These are phyloP conservation scores for Scheffersomyces ergatensis DNA, from an alignment of 805 yeast species.

Conservation along the genomic window DNA sequence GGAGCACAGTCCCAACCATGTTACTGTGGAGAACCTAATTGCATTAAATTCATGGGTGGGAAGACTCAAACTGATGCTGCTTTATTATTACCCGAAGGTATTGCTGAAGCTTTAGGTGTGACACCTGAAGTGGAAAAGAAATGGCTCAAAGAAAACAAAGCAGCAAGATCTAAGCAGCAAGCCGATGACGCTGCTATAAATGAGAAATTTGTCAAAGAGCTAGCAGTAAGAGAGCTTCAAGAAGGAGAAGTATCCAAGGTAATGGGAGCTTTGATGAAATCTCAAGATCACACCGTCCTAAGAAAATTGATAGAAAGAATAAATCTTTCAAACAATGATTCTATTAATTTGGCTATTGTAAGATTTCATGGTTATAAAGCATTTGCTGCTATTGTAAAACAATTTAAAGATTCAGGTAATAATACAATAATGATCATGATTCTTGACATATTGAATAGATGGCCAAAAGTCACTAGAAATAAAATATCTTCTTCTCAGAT, in stretches of 20 bases:
- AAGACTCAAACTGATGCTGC: constrained; percentile 95
- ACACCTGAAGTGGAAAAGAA: constrained; percentile 63
- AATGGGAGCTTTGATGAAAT: constrained; percentile 77
- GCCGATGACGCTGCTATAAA: constrained; percentile 58
- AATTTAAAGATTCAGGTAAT: constrained; percentile 8
- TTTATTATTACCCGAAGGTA: constrained; percentile 73
- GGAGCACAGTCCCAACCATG: constrained; percentile 95
- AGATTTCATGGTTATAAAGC: constrained; percentile 86
- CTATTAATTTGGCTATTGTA: constrained; percentile 58
- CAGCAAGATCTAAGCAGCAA: constrained; percentile 46
- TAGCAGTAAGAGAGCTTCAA: constrained; percentile 51
- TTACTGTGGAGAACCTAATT: constrained; percentile 89
- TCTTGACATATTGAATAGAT: constrained; percentile 52
- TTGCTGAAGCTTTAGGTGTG: constrained; percentile 85
- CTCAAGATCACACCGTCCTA: constrained; percentile 64
- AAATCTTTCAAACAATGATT: constrained; percentile 47
- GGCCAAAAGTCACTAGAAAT: constrained; percentile 66
- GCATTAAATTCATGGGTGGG: constrained; percentile 94
- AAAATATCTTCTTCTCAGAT: constrained; percentile 73
- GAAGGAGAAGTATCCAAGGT: constrained; percentile 70
- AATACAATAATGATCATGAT: constrained; percentile 45
- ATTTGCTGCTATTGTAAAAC: constrained; percentile 56
- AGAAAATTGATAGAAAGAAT: constrained; percentile 68
- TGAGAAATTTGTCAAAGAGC: constrained; percentile 59
- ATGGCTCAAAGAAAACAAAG: constrained; percentile 63